These are phyloP conservation scores for Capronia coronata DNA, from an alignment of 2,329 filamentous ascomycete species.

Conservation along the genomic window DNA sequence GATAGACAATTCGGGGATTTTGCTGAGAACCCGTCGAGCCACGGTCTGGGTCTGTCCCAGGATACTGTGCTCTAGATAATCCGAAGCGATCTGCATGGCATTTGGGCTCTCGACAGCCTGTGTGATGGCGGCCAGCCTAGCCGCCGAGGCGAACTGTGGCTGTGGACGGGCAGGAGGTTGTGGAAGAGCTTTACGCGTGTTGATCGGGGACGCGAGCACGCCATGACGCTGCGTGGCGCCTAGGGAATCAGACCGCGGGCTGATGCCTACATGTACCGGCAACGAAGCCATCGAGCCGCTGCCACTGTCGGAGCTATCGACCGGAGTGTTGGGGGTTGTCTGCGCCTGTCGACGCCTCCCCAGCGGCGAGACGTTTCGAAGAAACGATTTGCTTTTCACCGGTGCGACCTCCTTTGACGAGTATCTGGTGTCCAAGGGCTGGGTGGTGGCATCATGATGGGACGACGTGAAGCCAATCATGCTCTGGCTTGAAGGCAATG, in stretches of 20 bases:
- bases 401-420: conserved; percentile 17
- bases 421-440: conserved; percentile 6
- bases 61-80: conserved; percentile 19
- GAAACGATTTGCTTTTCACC: conserved; percentile 3
- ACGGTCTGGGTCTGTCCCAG: conserved; percentile 20
- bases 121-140: conserved; percentile 10
- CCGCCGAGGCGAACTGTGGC: not conserved
- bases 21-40: conserved; percentile 19
- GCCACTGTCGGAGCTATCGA: conserved; percentile 2
- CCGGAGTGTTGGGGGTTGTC: conserved; percentile 5
- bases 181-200: conserved; percentile 17
- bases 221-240: conserved; percentile 10
- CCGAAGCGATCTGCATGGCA: conserved; percentile 16
- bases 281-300: conserved; percentile 2
- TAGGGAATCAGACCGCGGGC: conserved; percentile 15
- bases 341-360: not conserved
- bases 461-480: conserved; percentile 11
- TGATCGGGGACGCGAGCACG: not conserved
- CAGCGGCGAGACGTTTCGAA: not conserved
- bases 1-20: conserved; percentile 19
- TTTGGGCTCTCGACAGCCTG: conserved; percentile 12
- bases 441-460: not conserved
- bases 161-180: conserved; percentile 5
- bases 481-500: conserved; percentile 16
- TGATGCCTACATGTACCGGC: not conserved